Conservation (phyloP, 306 rosid genomes). For the Aeschynomene evenia region DNA sequence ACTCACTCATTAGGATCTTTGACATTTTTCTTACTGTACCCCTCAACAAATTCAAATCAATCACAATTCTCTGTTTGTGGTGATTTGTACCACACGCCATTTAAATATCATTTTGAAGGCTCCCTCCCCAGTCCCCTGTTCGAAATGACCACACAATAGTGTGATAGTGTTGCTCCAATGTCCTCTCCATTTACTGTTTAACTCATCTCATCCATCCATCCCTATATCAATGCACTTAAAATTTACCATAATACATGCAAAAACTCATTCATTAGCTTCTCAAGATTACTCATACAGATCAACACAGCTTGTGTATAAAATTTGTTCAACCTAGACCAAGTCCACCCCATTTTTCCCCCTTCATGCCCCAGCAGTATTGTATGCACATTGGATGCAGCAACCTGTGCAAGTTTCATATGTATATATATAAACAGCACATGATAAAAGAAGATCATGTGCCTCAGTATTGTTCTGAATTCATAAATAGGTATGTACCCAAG, state of each 20-base stretch:
- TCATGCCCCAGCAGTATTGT: neutral
- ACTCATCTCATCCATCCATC: too few relatives aligned
- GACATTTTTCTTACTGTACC: neutral
- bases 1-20: too few relatives aligned
- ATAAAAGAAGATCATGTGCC: slow-evolving; percentile 16
- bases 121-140: slow-evolving; percentile 8
- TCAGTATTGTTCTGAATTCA: neutral
- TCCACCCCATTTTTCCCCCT: neutral
- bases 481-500: neutral
- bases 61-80: neutral
- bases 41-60: neutral
- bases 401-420: neutral
- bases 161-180: neutral
- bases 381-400: neutral
- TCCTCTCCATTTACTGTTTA: neutral
- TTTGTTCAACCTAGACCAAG: neutral
- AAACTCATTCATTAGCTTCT: neutral
- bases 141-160: slow-evolving; percentile 2
- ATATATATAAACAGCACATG: slow-evolving; percentile 9
- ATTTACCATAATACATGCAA: neutral
- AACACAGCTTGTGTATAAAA: neutral
- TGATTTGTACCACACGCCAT: neutral
- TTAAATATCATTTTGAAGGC: neutral
- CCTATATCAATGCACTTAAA: neutral
- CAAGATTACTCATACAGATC: neutral